Evolutionary conservation across 169 alveolate genomes (phyloP), one percentile per base, ranked within the genome.

Genomic region (Plasmodium knowlesi): DNA sequence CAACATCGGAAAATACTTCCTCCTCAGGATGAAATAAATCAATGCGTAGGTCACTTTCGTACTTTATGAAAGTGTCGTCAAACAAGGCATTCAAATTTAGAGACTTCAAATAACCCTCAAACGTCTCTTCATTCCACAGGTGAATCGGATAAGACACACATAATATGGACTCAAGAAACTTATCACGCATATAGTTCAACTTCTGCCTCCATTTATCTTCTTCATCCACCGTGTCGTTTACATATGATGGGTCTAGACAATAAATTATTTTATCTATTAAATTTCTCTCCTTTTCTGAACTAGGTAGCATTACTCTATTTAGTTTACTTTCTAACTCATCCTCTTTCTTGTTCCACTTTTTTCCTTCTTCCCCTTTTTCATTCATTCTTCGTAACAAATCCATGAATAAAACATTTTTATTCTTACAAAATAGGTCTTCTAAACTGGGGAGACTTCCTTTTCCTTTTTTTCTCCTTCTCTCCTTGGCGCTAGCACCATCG

Each of bases 1-100:
- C 94, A 50, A 70, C 83, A 67, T 88, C 94, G 1, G 94, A 88
- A 79, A 88, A 88, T 14, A 88, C 67, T 43, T 88, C 85, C 72
- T 88, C 94, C 34, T 88, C 94, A 16, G 19, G 28, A 19, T 76
- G 94, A 88, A 88, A 88, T 67, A 79, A 79, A 79, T 88, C 34
- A 5, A 88, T 88, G 71, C 37, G 46, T 61, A 88, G 54, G 71
- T 88, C 89, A n/a, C 72, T 67, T 22, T 79, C 94, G 71, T 88
- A 88, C 34, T 88, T 88, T 88, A 79, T 88, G 22, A 88, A 88
- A n/a, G 94, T 88, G 67, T 88, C 94, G 82, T 88, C 94, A 22
- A 88, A 79, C 6, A 88, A 61, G 6, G 94, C 61, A 61, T 88
- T 88, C 46, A 88, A 88, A 79, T 88, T 88, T 79, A 88, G 82